These are phyloP conservation scores for Mycena kentingensis DNA, from an alignment of 768 basidiomycete species.

Conservation along the genomic window DNA sequence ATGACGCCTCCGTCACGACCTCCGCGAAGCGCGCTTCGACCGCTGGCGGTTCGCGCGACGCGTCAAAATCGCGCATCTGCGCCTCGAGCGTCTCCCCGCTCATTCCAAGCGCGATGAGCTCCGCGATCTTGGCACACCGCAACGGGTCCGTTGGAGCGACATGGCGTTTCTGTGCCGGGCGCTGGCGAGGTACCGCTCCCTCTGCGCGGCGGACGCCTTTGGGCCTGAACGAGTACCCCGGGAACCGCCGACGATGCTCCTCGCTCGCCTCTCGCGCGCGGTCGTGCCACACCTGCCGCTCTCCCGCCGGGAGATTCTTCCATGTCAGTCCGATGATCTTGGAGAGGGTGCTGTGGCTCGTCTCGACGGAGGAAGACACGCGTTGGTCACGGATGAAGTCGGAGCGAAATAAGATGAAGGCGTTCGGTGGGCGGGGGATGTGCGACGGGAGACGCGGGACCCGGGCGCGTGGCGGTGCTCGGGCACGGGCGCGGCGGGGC, in stretches of 20 bases:
- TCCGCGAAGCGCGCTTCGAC: conserved; percentile 51
- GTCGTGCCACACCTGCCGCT: conserved; percentile 74
- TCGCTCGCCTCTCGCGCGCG: conserved; percentile 72
- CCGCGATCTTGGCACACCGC: conserved; percentile 69
- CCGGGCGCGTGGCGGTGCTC: no score
- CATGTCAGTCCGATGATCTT: conserved; percentile 86
- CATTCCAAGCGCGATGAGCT: conserved; percentile 63
- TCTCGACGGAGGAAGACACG: conserved; percentile 76
- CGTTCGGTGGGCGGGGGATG: conserved; percentile 83
- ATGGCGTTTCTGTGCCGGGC: not conserved
- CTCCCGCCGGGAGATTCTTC: conserved; percentile 75
- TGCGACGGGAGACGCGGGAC: conserved; percentile 36
- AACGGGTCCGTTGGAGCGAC: conserved; percentile 52
- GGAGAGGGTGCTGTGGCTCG: conserved; percentile 79
- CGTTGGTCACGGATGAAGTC: conserved; percentile 80
- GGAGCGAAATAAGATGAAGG: conserved; percentile 85
- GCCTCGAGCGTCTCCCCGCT: conserved; percentile 57
- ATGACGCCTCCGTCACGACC: conserved; percentile 43
- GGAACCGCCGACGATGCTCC: conserved; percentile 73
- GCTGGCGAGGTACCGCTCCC: not conserved
- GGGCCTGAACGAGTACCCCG: conserved; percentile 74
- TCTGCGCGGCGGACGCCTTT: conserved; percentile 30
- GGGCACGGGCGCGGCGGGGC: no score
- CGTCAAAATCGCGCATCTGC: conserved; percentile 60
- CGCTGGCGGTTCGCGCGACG: conserved; percentile 38